phyloP scores from a whole-genome alignment of 345 rosid genomes.

The Diplotaxis tenuifolia region DNA sequence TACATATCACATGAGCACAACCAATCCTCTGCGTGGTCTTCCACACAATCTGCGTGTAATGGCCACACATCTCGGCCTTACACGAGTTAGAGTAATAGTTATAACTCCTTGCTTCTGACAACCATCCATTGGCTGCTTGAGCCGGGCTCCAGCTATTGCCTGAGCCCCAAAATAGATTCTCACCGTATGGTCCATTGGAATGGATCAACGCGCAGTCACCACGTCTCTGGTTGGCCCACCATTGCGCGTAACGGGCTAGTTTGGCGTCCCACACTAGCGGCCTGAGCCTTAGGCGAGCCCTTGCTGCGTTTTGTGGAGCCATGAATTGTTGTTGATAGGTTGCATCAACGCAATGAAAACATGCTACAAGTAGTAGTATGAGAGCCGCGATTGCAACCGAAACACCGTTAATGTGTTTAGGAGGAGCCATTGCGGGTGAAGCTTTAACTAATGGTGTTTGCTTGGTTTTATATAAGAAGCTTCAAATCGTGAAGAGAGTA shows the following conservation, averaged over 20 bases:
- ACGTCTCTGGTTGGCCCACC: constrained; percentile 66
- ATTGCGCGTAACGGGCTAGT: constrained; percentile 51
- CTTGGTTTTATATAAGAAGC: constrained; percentile 18
- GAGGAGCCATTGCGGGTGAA: constrained; percentile 29
- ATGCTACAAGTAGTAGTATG: constrained; percentile 9
- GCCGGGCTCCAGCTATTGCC: constrained; percentile 68
- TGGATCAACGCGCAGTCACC: constrained; percentile 65
- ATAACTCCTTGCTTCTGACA: constrained; percentile 57
- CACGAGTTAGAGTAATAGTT: constrained; percentile 60
- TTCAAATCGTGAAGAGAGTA: not conserved
- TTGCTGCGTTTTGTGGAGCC: constrained; percentile 72
- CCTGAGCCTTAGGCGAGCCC: constrained; percentile 45
- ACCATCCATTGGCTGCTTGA: constrained; percentile 69
- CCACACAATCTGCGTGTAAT: constrained; percentile 91
- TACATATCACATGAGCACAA: constrained; percentile 64
- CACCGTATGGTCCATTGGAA: constrained; percentile 84
- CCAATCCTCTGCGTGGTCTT: constrained; percentile 54
- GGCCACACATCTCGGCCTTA: constrained; percentile 59
- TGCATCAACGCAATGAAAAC: constrained; percentile 22
- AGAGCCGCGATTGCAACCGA: constrained; percentile 25
- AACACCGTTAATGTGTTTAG: constrained; percentile 17
- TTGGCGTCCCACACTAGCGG: constrained; percentile 57
- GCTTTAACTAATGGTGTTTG: constrained; percentile 10
- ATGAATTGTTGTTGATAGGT: constrained; percentile 45
- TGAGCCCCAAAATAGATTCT: constrained; percentile 94